Evolutionary conservation across 192 early-diverging fungal genomes (phyloP), one percentile per base, ranked within the genome.

Genomic region (Umbelopsis vinacea): DNA sequence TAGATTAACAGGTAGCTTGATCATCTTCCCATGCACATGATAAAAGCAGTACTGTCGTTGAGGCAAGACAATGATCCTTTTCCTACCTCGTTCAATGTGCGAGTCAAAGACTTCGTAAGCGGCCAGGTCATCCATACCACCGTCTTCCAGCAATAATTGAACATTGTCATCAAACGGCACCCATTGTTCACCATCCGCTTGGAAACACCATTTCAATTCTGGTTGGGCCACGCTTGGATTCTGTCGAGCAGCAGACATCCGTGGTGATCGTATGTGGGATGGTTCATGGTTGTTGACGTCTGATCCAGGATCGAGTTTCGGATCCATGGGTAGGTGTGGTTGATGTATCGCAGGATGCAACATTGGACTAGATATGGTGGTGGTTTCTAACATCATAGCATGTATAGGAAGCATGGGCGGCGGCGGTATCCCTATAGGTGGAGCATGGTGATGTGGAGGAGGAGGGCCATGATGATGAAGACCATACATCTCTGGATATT

Each of bases 161-260:
- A 29, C 26, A 35, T 63, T 37, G 33, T 63, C 57, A 37, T 63
- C 57, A 12, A 63, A 63, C 7, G 57, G 7, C 15, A 29, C 37
- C 57, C 57, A 63, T 37, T 63, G 29, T 63, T 63, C 57, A 7
- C 33, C 57, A 9, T 63, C 26, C 7, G 57, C 37, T 29, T n/a
- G 23, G 14, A 63, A 63, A 37, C 57, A 63, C 57, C 57, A 63
- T 63, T 63, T 63, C 33, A 33, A 37, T 29, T 63, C 57, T 14
- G 4, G 14, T 8, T 37, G 23, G 10, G 17, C 57, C 19, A 63
- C 17, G 17, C 3, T 6, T 63, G 29, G 29, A 37, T 29, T 17
- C 1, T 14, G 57, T 37, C 29, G 24, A 63, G 11, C 19, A 63
- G 11, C 19, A n/a, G 57, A 38, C 4, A 35, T 26, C 12, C 57